phyloP scores from a whole-genome alignment of 1,284 basidiomycete genomes.

The Mycena sp. region DNA sequence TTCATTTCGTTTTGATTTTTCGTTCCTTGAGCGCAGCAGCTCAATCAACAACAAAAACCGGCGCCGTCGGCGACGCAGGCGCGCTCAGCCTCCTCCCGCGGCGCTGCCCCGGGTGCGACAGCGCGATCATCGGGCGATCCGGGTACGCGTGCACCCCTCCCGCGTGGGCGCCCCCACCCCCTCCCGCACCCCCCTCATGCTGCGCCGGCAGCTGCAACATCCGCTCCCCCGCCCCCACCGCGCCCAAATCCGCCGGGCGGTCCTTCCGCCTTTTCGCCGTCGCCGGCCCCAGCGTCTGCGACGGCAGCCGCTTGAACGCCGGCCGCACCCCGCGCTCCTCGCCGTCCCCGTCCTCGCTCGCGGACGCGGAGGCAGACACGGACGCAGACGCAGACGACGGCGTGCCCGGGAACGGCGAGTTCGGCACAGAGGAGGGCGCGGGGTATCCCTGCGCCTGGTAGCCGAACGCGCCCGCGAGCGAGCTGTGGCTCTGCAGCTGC shows the following conservation, averaged over 20 bases:
- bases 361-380: neutral
- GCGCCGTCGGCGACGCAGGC: constrained; percentile 24
- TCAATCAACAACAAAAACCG: too few relatives aligned
- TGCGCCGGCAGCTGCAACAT: neutral
- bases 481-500: constrained; percentile 14
- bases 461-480: constrained; percentile 27
- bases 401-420: constrained; percentile 19
- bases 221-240: neutral
- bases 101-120: constrained; percentile 4
- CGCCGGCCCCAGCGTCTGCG: constrained; percentile 70
- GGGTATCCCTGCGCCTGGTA: constrained; percentile 15
- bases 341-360: constrained; percentile 5
- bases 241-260: neutral
- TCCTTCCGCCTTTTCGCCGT: constrained; percentile 56
- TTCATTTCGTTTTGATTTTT: too few relatives aligned
- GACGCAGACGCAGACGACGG: too few relatives aligned
- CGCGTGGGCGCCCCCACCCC: neutral
- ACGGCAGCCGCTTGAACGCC: constrained; percentile 75
- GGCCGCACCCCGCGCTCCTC: constrained; percentile 53
- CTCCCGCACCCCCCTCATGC: neutral
- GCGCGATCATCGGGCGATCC: constrained; percentile 21
- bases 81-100: constrained; percentile 23
- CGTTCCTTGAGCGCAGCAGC: too few relatives aligned
- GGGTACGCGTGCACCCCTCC: constrained; percentile 8
- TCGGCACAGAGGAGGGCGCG: constrained; percentile 6